Evolutionary conservation across 352 stramenopile genomes (phyloP), one percentile per base, ranked within the genome.

Genomic region (Globisporangium orthogonon): DNA sequence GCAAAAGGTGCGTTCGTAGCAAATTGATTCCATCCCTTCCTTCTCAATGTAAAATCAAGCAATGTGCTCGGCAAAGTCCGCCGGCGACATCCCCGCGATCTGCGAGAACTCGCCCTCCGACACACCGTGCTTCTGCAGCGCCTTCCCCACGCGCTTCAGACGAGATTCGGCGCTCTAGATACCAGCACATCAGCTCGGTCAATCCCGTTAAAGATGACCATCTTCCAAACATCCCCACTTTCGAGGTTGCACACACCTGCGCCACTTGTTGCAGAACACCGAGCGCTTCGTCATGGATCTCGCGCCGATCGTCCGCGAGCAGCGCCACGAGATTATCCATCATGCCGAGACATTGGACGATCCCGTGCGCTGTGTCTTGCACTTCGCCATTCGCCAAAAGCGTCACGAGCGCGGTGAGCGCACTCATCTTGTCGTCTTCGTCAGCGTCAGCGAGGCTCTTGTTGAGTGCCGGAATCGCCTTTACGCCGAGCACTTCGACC

Each of bases 281-380:
- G 0, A 69, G 49, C 4, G 62, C 52, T 5, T 30, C 49, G 14
- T 72, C 44, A 29, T 72, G 62, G 15, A 70, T 48, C 50, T 70
- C 65, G 3, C 45, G 39, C 13, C 63, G 62, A 4, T 50, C 37
- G 46, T 76, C 65, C 11, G 31, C 7, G 15, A 78, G 55, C 13
- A 78, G 62, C 13, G 65, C 62, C 9, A 73, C 45, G 10, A 89
- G 63, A n/a, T 69, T 65, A 35, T 82, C 58, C 11, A 86, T 51
- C 62, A 87, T 66, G 10, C 68, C 65, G n/a, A 89, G 59, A 5
- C 71, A 75, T 60, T 89, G 77, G 14, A 79, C 58, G 14, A 87
- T 56, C 7, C 71, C 57, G n/a, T 61, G 66, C 0, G 65, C 62
- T 1, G 80, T 58, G 6, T 68, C 52, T n/a, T 63, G 64, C 0